phyloP scores from a whole-genome alignment of 495 filamentous ascomycete species.

The Sordaria brevicollis region DNA sequence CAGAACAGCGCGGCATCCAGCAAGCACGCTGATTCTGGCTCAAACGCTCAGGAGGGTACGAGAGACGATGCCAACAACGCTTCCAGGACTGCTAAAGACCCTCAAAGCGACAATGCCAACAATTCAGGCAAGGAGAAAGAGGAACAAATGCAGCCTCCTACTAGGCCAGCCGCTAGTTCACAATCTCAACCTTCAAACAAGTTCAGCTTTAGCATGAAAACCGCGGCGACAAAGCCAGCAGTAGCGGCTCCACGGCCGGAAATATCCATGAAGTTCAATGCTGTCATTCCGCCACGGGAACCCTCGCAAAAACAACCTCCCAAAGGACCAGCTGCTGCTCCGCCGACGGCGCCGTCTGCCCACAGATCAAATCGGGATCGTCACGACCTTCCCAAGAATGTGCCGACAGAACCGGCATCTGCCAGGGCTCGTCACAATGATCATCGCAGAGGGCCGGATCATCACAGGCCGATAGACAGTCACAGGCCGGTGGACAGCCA shows the following conservation, averaged over 20 bases:
- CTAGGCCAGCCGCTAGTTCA: constrained; percentile 36
- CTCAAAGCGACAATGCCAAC: constrained; percentile 52
- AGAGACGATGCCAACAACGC: constrained; percentile 48
- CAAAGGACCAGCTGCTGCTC: constrained; percentile 21
- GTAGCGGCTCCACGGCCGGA: constrained; percentile 56
- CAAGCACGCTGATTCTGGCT: constrained; percentile 27
- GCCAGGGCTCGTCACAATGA: constrained; percentile 38
- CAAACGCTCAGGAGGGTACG: constrained; percentile 14
- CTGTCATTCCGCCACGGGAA: constrained; percentile 33
- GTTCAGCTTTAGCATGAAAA: constrained; percentile 83
- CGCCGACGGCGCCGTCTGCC: constrained; percentile 15
- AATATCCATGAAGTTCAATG: constrained; percentile 64
- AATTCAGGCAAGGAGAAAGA: constrained; percentile 34
- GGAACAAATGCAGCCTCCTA: constrained; percentile 28
- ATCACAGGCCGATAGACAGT: constrained; percentile 15
- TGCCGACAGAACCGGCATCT: constrained; percentile 40
- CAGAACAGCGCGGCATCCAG: constrained; percentile 33
- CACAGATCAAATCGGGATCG: constrained; percentile 21
- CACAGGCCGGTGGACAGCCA: constrained; percentile 24
- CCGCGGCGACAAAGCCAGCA: constrained; percentile 44
- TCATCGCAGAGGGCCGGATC: constrained; percentile 35
- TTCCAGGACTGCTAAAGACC: constrained; percentile 52
- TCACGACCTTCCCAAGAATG: constrained; percentile 36
- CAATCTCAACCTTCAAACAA: constrained; percentile 48
- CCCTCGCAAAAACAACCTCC: constrained; percentile 13